These are phyloP conservation scores for Paxillus involutus DNA, from an alignment of 768 basidiomycete species.

Conservation along the genomic window DNA sequence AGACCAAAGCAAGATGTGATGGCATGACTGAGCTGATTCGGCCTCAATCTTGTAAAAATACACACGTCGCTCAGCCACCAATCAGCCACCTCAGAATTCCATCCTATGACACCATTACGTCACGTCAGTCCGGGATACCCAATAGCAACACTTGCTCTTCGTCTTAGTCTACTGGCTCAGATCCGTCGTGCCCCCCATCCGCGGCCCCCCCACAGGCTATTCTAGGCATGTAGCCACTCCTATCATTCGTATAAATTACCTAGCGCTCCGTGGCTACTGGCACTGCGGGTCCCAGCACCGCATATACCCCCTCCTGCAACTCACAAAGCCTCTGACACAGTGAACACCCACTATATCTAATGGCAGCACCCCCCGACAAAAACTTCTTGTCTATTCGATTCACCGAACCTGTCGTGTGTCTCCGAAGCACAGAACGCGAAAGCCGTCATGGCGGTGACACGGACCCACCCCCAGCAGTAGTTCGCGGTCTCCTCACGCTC, in stretches of 20 bases:
- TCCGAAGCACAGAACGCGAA: constrained; percentile 46
- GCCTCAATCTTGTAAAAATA: too few species aligned
- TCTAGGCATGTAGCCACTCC: background rate
- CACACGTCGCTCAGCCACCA: too few species aligned
- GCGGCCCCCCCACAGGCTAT: background rate
- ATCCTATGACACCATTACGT: too few species aligned
- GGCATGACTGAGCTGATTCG: too few species aligned
- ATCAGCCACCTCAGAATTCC: too few species aligned
- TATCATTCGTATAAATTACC: background rate
- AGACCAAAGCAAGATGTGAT: too few species aligned
- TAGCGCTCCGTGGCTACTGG: background rate
- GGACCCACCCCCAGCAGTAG: constrained; percentile 54
- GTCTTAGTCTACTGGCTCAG: background rate
- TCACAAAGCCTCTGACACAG: background rate
- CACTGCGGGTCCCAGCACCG: background rate
- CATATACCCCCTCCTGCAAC: background rate
- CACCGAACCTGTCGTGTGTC: constrained; percentile 73
- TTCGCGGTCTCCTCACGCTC: constrained; percentile 67
- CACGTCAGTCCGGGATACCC: too few species aligned
- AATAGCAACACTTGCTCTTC: background rate
- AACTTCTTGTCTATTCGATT: constrained; percentile 57
- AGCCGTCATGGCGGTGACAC: constrained; percentile 26
- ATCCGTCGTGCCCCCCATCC: background rate
- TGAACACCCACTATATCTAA: background rate
- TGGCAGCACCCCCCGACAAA: constrained; percentile 23